Conservation (phyloP, 2,329 filamentous ascomycete genomes). For the Zymoseptoria passerinii region DNA sequence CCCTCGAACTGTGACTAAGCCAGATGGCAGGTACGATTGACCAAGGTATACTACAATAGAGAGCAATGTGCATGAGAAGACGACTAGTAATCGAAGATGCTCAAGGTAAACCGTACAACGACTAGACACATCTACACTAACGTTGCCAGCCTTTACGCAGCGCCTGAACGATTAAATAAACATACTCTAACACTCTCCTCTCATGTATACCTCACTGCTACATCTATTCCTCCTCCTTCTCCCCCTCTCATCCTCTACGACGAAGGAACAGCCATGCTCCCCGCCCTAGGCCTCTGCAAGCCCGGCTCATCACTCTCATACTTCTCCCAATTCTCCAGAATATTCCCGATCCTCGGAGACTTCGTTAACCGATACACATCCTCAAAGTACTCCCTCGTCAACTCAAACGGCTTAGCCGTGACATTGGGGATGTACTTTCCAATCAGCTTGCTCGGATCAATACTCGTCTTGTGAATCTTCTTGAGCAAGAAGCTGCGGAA, state of each 20-base stretch:
- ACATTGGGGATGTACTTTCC: slow-evolving; percentile 99
- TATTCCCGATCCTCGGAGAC: slow-evolving; percentile 63
- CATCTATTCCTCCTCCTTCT: background rate
- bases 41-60: no score
- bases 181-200: background rate
- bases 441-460: slow-evolving; percentile 91
- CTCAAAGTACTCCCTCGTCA: slow-evolving; percentile 99
- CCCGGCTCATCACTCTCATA: slow-evolving; percentile 36
- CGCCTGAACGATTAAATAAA: background rate
- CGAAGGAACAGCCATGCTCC: slow-evolving; percentile 19
- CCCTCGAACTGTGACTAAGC: no score
- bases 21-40: no score
- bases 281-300: slow-evolving; percentile 21
- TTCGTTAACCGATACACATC: slow-evolving; percentile 95
- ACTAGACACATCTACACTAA: background rate
- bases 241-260: background rate
- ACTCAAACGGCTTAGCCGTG: slow-evolving; percentile 86
- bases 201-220: background rate
- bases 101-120: no score
- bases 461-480: slow-evolving; percentile 99
- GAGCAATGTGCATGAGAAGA: no score
- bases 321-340: slow-evolving; percentile 66
- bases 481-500: slow-evolving; percentile 97
- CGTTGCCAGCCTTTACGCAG: background rate
- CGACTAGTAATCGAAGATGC: no score